Percentiles rank a stretch among this genome's conserved stretches.
Evolutionary conservation across 768 basidiomycete species (phyloP).

Genomic region (Tubosaeta sp.): DNA sequence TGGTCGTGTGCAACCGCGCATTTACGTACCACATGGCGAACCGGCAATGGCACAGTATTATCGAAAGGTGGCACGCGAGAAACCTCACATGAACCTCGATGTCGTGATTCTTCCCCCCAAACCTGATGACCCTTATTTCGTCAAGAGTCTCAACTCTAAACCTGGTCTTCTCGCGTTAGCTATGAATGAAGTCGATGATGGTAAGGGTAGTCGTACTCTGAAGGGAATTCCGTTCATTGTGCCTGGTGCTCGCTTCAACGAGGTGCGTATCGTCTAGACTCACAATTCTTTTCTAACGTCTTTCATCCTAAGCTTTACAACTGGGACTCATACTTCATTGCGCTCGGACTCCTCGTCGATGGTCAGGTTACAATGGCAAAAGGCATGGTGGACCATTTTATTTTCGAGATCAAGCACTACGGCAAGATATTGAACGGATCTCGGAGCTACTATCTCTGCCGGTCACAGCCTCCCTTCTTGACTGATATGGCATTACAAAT

Average conservation of each 20-base stretch:
- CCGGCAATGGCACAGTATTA: slow-evolving; percentile 96
- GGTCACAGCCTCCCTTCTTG: slow-evolving; percentile 96
- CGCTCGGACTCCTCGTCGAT: slow-evolving; percentile 91
- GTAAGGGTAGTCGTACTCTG: slow-evolving; percentile 70
- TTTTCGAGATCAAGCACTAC: slow-evolving; percentile 98
- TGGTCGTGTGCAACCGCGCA: slow-evolving; percentile 82
- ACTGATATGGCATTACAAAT: slow-evolving; percentile 99
- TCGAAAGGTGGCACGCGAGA: slow-evolving; percentile 80
- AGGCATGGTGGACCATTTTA: slow-evolving; percentile 98
- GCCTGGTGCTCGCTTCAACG: slow-evolving; percentile 91
- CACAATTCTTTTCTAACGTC: slow-evolving; percentile 4
- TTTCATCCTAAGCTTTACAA: slow-evolving; percentile 66
- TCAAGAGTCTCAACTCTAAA: slow-evolving; percentile 90
- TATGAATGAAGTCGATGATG: slow-evolving; percentile 88
- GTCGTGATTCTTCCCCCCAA: slow-evolving; percentile 86
- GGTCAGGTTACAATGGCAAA: slow-evolving; percentile 93
- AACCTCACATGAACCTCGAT: slow-evolving; percentile 91
- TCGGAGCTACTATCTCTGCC: slow-evolving; percentile 91
- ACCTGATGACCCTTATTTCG: slow-evolving; percentile 82
- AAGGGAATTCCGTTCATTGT: slow-evolving; percentile 97
- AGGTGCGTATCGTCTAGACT: slow-evolving; percentile 47
- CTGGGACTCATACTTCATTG: slow-evolving; percentile 95
- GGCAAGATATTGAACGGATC: slow-evolving; percentile 96
- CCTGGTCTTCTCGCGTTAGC: slow-evolving; percentile 93
- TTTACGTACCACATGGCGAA: slow-evolving; percentile 93